phyloP scores from a whole-genome alignment of 306 rosid genomes.

The Herpetospermum pedunculosum region DNA sequence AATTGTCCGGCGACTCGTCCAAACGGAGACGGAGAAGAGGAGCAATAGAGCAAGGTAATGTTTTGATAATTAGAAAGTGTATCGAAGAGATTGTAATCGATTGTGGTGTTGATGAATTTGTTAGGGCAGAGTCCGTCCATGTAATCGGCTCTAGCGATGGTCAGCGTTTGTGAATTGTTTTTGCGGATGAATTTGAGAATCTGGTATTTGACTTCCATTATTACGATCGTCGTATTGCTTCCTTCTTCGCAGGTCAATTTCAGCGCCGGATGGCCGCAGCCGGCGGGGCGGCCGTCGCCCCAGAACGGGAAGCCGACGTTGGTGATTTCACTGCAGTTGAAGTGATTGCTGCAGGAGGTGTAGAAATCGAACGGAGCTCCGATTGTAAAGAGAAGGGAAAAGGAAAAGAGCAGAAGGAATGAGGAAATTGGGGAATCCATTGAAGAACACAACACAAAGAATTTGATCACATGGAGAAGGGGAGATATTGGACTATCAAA shows the following conservation, averaged over 20 bases:
- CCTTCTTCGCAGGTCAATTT: neutral
- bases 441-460: neutral
- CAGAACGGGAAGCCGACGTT: constrained; percentile 12
- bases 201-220: neutral
- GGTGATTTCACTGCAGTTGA: neutral
- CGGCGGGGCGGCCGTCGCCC: neutral
- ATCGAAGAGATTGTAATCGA: constrained; percentile 13
- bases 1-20: constrained; percentile 5
- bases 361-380: neutral
- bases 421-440: neutral
- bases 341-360: constrained; percentile 1
- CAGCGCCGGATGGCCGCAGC: constrained; percentile 7
- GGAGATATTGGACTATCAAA: too few species aligned
- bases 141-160: constrained; percentile 11
- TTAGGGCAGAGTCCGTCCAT: constrained; percentile 1
- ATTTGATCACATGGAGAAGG: neutral
- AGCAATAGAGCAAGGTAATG: constrained; percentile 4
- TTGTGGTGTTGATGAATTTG: constrained; percentile 11
- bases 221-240: neutral
- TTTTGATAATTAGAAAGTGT: neutral
- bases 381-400: neutral
- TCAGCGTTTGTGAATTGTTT: neutral
- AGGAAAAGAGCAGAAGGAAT: neutral
- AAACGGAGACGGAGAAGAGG: neutral
- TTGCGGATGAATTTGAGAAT: neutral